A percentile compares a stretch with the other conserved stretches of the same genome.
Conservation (phyloP, 306 rosid species). For the Fragaria vesca region DNA sequence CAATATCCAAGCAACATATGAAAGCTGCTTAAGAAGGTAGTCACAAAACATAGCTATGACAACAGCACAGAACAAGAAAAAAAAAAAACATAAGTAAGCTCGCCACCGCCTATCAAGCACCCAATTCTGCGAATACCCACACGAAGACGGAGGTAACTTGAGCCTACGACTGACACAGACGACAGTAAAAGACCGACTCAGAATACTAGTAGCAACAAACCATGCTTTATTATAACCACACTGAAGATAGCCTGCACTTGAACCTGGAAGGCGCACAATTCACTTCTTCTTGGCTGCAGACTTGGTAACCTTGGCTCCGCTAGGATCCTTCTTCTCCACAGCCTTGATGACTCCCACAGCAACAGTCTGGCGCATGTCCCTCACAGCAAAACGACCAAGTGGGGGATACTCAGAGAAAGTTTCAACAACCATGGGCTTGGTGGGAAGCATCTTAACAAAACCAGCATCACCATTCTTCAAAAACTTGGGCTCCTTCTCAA, state of each 20-base stretch:
- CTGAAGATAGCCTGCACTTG: neutral
- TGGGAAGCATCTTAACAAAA: constrained; percentile 79
- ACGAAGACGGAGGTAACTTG: constrained; percentile 38
- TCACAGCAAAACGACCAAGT: constrained; percentile 84
- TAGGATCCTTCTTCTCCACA: constrained; percentile 87
- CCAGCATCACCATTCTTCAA: constrained; percentile 93
- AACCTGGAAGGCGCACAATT: constrained; percentile 35
- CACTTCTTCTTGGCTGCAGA: constrained; percentile 84
- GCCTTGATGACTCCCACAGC: constrained; percentile 90
- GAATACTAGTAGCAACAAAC: constrained; percentile 9
- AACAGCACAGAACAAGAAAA: neutral
- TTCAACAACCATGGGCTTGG: constrained; percentile 92
- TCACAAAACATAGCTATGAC: too few relatives aligned
- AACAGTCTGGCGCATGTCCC: constrained; percentile 94
- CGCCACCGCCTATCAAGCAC: constrained; percentile 68
- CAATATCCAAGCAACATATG: too few relatives aligned
- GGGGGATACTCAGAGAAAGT: constrained; percentile 83
- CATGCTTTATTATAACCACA: constrained; percentile 28
- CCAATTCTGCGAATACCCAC: constrained; percentile 54
- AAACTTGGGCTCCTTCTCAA: constrained; percentile 89
- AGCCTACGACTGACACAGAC: constrained; percentile 1
- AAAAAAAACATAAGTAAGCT: neutral
- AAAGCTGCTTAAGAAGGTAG: too few relatives aligned
- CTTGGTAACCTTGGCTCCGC: constrained; percentile 72
- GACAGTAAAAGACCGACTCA: neutral